Evolutionary conservation across 805 yeast species (phyloP).

Genomic region (Millerago galiae): DNA sequence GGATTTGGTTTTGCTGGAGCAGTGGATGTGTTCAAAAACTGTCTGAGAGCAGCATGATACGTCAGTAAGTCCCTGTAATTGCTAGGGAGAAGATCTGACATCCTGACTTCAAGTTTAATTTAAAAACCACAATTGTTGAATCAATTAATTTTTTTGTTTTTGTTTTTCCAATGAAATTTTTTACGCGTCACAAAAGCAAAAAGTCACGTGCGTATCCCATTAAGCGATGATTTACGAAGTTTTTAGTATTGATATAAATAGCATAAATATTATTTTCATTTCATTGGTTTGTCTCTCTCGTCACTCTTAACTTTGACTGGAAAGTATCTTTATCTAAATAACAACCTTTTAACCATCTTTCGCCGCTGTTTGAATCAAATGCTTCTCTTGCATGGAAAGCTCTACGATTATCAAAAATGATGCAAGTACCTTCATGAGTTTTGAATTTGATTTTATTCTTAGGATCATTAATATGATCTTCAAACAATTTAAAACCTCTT

Average conservation of each 20-base stretch:
- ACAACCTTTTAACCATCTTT: conserved; percentile 71
- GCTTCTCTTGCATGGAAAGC: conserved; percentile 57
- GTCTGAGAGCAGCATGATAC: conserved; percentile 20
- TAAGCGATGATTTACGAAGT: background rate
- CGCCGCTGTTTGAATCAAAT: conserved; percentile 40
- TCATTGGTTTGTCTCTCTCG: conserved; percentile 4
- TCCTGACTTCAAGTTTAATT: background rate
- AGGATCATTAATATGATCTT: conserved; percentile 45
- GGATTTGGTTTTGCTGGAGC: conserved; percentile 25
- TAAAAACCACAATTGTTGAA: too few relatives aligned
- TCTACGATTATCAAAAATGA: conserved; percentile 66
- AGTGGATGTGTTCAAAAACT: conserved; percentile 20
- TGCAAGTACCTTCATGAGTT: conserved; percentile 53
- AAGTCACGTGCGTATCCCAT: background rate
- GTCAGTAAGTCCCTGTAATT: conserved; percentile 12
- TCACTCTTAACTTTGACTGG: conserved; percentile 48
- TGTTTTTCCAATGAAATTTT: background rate
- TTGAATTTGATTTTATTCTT: conserved; percentile 49
- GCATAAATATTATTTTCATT: background rate
- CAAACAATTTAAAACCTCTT: conserved; percentile 57
- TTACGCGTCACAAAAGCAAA: conserved; percentile 1
- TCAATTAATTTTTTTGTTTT: too few relatives aligned
- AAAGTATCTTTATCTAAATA: conserved; percentile 68
- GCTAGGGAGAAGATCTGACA: conserved; percentile 15
- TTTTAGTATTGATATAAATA: background rate